Evolutionary conservation across 2,329 filamentous ascomycete species (phyloP), one percentile per base, ranked within the genome.

Genomic region (Aspergillus quadrilineatus): DNA sequence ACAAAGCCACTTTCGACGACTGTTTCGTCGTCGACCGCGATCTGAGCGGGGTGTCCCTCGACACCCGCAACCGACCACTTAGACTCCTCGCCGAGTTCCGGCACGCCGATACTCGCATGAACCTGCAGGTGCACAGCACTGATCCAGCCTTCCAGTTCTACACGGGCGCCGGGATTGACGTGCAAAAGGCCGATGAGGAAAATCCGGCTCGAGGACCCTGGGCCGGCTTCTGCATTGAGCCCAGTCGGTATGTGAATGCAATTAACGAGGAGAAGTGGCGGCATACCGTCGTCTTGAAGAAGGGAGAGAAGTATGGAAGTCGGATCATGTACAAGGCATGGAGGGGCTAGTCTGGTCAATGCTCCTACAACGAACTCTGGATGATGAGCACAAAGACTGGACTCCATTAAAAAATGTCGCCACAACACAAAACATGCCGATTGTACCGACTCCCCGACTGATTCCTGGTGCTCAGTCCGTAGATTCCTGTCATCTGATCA

Each of bases 141-240:
- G 93, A 97, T 79, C 94, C 94, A 0, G 90, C 91, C 0, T 97
- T 97, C 80, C 93, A 97, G 74, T 96, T 97, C 77, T 97, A 97
- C 77, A 95, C 92, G 0, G 94, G 93, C 62, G 88, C 89, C 69
- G 88, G 86, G 69, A 92, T 95, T 63, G 79, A 94, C 65, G 88
- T 96, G 10, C 88, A 89, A 0, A 87, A 74, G 57, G 78, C 80
- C 22, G 80, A 77, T 32, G 80, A 78, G 2, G 22, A 55, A 9
- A 73, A 83, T 29, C 84, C 88, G 0, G 86, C 87, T 1, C 83
- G 90, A 48, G 84, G 82, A 0, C 69, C 84, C 4, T 83, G 91
- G 48, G 85, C 87, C 44, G 93, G 89, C 0, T 95, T 97, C 78
- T 96, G 92, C 73, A 87, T 96, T 43, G 94, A 99, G 80, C 92